Base-by-base conservation (phyloP, 1,284 basidiomycete genomes). In the Melanopsichium pennsylvanicum region DNA sequence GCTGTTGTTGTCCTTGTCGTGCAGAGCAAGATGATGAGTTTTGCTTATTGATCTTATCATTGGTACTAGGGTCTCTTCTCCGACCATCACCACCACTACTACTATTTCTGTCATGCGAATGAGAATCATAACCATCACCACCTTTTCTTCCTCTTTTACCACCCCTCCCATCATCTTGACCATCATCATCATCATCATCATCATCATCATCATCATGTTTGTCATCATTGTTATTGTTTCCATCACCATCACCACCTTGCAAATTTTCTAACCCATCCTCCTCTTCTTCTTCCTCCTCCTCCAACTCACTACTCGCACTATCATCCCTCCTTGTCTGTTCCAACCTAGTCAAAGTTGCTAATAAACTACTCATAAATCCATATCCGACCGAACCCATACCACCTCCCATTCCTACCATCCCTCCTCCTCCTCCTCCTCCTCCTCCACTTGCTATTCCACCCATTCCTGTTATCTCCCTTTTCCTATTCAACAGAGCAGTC, bases 341-440 rank as follows among this genome's bases (percentile, higher is more conserved):
- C 29, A 70, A 49, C 57, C 48, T 12, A 18, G 61, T 70, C 25
- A 70, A 23, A 48, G 46, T 70, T 0, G 40, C 48, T 18, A 70
- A 31, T 48, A 70, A 36, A 23, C 61, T 64, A 18, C 39, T 44
- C 67, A 70, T 70, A 25, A 61, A 70, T 12, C 50, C 48, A 16
- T 45, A 68, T 4, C 59, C 64, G n/a, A 22, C 23, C 33, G 11
- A 31, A 44, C 26, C 36, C 19, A 3, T 18, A 12, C 15, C 26
- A 19, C 2, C 1, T 29, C 27, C n/a, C 19, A 5, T 16, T 25
- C 18, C 27, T 26, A 32, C 27, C 26, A 34, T 26, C 25, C 9
- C 44, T 15, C 43, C 13, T 7, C 21, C 35, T 35, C 25, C 34
- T 10, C 44, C 23, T 13, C 26, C 37, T 4, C 51, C 48, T 1